phyloP scores from a whole-genome alignment of 805 yeast genomes.

The Hanseniaspora pseudoguilliermondii region DNA sequence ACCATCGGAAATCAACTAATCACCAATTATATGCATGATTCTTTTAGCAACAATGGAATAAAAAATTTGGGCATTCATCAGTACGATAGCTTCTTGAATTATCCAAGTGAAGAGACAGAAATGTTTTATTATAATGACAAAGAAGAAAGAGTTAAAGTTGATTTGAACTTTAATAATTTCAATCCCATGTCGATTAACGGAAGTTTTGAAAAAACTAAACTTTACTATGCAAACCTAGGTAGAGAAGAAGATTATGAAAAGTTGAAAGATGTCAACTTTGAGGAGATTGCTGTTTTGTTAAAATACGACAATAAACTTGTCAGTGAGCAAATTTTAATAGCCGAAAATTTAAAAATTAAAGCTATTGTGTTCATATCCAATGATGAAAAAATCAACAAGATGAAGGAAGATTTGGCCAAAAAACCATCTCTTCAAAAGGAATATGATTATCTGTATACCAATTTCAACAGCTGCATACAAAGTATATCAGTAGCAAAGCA shows the following conservation, averaged over 20 bases:
- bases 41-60: conserved; percentile 47
- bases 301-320: conserved; percentile 41
- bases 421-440: neutral
- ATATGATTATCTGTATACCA: conserved; percentile 9
- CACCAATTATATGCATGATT: conserved; percentile 50
- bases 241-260: conserved; percentile 37
- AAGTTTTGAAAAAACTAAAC: conserved; percentile 34
- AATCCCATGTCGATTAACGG: conserved; percentile 60
- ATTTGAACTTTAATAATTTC: conserved; percentile 35
- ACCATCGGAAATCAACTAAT: conserved; percentile 72
- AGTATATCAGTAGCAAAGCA: conserved; percentile 42
- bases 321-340: conserved; percentile 41
- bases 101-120: conserved; percentile 36
- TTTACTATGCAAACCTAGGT: conserved; percentile 62
- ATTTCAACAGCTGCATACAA: conserved; percentile 26
- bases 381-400: conserved; percentile 19
- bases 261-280: conserved; percentile 27
- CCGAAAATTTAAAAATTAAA: conserved; percentile 42
- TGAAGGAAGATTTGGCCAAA: neutral
- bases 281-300: conserved; percentile 44
- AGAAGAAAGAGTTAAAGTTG: conserved; percentile 20
- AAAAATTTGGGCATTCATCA: conserved; percentile 31
- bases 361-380: conserved; percentile 60
- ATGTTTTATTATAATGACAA: conserved; percentile 20
- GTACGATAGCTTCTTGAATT: conserved; percentile 48